A percentile compares a stretch with the other conserved stretches of the same genome.
phyloP scores from a whole-genome alignment of 306 rosid species.

The Pterocarpus santalinus region DNA sequence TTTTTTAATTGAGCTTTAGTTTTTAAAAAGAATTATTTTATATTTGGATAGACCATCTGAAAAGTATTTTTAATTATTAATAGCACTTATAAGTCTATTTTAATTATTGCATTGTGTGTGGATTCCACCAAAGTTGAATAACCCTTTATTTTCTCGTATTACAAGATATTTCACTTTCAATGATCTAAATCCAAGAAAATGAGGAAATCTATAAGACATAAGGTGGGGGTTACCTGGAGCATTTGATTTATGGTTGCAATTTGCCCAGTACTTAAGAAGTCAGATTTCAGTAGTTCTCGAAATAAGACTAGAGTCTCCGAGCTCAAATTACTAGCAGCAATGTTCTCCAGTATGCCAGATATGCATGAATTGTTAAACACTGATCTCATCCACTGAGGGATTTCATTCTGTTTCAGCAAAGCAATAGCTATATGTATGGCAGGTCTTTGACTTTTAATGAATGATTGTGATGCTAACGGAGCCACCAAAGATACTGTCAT shows the following conservation, averaged over 20 bases:
- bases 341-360: slow-evolving; percentile 73
- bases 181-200: background rate
- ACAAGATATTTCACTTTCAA: too few species aligned
- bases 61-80: too few species aligned
- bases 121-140: too few species aligned
- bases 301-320: slow-evolving; percentile 69
- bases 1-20: too few species aligned
- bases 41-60: too few species aligned
- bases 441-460: slow-evolving; percentile 62
- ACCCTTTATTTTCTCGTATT: too few species aligned
- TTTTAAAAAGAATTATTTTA: too few species aligned
- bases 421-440: slow-evolving; percentile 68
- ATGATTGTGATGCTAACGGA: slow-evolving; percentile 71
- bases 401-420: slow-evolving; percentile 61
- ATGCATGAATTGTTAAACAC: slow-evolving; percentile 71
- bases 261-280: slow-evolving; percentile 69
- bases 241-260: slow-evolving; percentile 62
- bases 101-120: too few species aligned
- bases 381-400: slow-evolving; percentile 78
- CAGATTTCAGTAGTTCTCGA: slow-evolving; percentile 65
- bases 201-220: slow-evolving; percentile 6
- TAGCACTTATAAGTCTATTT: too few species aligned
- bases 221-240: slow-evolving; percentile 66
- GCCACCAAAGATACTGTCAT: slow-evolving; percentile 71
- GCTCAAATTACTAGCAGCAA: slow-evolving; percentile 61